Percentiles rank a stretch among this genome's conserved stretches.
These are phyloP conservation scores for Primulina tabacum DNA, from an alignment of 257 asterid species.

Conservation along the genomic window DNA sequence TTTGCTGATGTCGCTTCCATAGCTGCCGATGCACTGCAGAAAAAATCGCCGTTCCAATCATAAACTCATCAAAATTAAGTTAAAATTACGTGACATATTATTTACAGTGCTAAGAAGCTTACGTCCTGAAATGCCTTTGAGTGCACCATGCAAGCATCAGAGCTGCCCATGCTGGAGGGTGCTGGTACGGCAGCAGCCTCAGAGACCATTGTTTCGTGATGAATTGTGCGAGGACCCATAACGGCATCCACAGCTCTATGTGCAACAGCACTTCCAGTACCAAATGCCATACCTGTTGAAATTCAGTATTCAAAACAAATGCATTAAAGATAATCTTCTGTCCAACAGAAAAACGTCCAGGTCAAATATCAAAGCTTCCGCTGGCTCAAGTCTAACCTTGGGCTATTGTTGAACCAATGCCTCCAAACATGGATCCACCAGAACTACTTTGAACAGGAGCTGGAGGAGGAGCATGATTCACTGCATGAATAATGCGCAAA, in stretches of 20 bases:
- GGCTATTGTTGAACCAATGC: conserved; percentile 64
- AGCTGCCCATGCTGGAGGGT: conserved; percentile 41
- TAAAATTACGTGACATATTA: no score
- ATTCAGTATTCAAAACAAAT: neutral
- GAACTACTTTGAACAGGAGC: conserved; percentile 54
- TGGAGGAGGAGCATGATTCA: conserved; percentile 55
- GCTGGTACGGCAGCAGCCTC: conserved; percentile 52
- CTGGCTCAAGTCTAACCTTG: conserved; percentile 39
- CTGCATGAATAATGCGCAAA: conserved; percentile 32
- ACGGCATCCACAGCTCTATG: conserved; percentile 87
- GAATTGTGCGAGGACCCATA: conserved; percentile 83
- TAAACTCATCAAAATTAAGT: conserved; percentile 19
- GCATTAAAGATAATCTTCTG: neutral
- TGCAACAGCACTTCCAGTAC: conserved; percentile 87
- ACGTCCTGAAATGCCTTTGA: conserved; percentile 87
- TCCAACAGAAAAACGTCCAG: neutral
- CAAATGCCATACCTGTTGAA: conserved; percentile 74
- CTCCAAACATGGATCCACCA: conserved; percentile 60
- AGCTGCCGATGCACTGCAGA: conserved; percentile 66
- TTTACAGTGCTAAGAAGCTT: conserved; percentile 24
- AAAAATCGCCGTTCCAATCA: conserved; percentile 26
- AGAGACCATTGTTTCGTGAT: conserved; percentile 70
- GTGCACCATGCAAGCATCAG: conserved; percentile 66
- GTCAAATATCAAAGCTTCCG: neutral
- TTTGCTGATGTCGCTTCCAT: conserved; percentile 68